Percentiles rank a stretch among this genome's conserved stretches.
Conservation (phyloP, 495 filamentous ascomycete species). For the Baudoinia panamericana region DNA sequence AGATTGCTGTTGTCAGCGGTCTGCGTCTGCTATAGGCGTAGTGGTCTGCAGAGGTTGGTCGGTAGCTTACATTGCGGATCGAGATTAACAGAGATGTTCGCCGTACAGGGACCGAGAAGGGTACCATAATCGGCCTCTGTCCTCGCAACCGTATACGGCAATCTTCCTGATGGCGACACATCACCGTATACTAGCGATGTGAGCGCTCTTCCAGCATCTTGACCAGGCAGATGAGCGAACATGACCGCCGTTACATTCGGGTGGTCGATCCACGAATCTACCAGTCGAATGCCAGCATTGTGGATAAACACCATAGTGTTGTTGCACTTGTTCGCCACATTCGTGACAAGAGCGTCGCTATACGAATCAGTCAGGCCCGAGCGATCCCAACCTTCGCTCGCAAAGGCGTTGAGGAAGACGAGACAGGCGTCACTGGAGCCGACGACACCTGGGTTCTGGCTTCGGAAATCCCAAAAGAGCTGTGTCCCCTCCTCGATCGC, state of each 20-base stretch:
- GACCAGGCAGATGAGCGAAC: constrained; percentile 22
- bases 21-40: too few relatives aligned
- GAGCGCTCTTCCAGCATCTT: constrained; percentile 21
- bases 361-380: constrained; percentile 11
- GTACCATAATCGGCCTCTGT: constrained; percentile 17
- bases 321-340: constrained; percentile 20
- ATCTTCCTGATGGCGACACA: constrained; percentile 13
- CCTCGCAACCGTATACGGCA: constrained; percentile 22
- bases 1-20: too few relatives aligned
- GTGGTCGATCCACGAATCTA: constrained; percentile 22
- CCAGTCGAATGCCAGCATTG: constrained; percentile 20
- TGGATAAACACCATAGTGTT: constrained; percentile 25
- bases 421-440: constrained; percentile 18
- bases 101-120: constrained; percentile 2
- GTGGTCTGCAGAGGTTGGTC: too few relatives aligned
- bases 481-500: constrained; percentile 10
- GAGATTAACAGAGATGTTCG: too few relatives aligned
- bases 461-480: constrained; percentile 11
- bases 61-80: background rate
- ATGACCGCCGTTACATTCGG: constrained; percentile 26
- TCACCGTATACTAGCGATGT: constrained; percentile 20
- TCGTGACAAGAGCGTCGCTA: constrained; percentile 17
- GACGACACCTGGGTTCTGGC: constrained; percentile 8
- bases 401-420: constrained; percentile 24
- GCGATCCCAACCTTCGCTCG: constrained; percentile 21